Evolutionary conservation across 2,329 filamentous ascomycete genomes (phyloP).

Genomic region (Microdochium trichocladiopsis): DNA sequence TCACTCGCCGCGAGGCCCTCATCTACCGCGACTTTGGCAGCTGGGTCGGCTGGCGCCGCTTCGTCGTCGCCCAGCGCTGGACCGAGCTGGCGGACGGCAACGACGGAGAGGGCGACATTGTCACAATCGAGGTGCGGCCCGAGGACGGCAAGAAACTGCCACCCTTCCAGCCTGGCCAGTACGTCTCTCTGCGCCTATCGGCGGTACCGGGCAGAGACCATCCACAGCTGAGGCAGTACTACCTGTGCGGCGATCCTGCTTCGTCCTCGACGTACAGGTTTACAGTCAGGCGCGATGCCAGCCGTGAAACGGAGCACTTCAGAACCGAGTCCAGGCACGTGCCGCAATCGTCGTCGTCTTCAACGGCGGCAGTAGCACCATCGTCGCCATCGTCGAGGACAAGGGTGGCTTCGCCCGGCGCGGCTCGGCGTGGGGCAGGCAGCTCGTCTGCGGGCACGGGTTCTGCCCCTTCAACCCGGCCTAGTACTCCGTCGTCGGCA

Average conservation of each 20-base stretch:
- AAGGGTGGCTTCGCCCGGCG: no score
- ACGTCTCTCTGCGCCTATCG: conserved; percentile 57
- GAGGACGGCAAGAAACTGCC: conserved; percentile 33
- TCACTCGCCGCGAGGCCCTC: conserved; percentile 57
- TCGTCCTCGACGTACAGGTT: conserved; percentile 48
- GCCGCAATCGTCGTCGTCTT: not conserved
- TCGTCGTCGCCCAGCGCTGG: conserved; percentile 17
- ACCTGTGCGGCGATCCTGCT: conserved; percentile 51
- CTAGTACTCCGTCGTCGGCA: not conserved
- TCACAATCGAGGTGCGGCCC: conserved; percentile 64
- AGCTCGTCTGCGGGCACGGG: not conserved
- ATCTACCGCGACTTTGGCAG: conserved; percentile 37
- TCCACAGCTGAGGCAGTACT: conserved; percentile 69
- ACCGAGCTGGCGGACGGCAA: conserved; percentile 48
- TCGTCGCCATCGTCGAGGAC: not conserved
- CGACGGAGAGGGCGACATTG: conserved; percentile 51
- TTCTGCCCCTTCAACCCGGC: not conserved
- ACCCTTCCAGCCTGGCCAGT: conserved; percentile 62
- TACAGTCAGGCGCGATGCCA: conserved; percentile 51
- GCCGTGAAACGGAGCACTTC: not conserved
- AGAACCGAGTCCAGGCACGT: not conserved
- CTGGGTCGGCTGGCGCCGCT: conserved; percentile 43
- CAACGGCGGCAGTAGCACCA: not conserved
- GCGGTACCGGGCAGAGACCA: conserved; percentile 53
- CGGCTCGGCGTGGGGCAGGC: not conserved